Evolutionary conservation across 1,284 basidiomycete species (phyloP).

Genomic region (Irpex sp.): DNA sequence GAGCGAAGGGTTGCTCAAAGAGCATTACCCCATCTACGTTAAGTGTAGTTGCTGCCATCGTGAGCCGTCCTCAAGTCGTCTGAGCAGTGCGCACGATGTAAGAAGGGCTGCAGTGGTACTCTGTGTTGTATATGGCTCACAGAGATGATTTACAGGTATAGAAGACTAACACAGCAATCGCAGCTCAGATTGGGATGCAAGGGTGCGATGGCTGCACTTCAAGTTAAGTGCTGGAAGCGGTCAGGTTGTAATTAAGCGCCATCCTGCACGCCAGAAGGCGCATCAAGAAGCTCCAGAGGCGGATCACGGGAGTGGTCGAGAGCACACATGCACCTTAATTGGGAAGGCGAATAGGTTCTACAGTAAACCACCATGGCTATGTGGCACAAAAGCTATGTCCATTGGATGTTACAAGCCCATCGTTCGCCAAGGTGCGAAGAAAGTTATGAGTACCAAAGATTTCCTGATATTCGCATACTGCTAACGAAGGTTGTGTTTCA

Average conservation of each 20-base stretch:
- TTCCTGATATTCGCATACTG: background rate
- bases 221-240: no score
- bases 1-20: slow-evolving; percentile 85
- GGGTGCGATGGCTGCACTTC: no score
- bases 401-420: background rate
- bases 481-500: background rate
- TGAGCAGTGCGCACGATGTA: background rate
- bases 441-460: background rate
- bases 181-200: no score
- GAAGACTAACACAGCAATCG: no score
- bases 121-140: no score
- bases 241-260: no score
- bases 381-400: background rate
- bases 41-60: slow-evolving; percentile 47
- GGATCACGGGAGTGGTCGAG: background rate
- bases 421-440: background rate
- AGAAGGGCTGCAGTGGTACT: background rate
- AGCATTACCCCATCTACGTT: slow-evolving; percentile 78
- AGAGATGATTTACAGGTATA: no score
- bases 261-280: background rate
- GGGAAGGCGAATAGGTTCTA: background rate
- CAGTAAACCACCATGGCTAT: background rate
- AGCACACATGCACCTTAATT: background rate
- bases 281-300: background rate
- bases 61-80: background rate